phyloP scores from a whole-genome alignment of 2,329 filamentous ascomycete species.

The Claviceps pazoutovae region DNA sequence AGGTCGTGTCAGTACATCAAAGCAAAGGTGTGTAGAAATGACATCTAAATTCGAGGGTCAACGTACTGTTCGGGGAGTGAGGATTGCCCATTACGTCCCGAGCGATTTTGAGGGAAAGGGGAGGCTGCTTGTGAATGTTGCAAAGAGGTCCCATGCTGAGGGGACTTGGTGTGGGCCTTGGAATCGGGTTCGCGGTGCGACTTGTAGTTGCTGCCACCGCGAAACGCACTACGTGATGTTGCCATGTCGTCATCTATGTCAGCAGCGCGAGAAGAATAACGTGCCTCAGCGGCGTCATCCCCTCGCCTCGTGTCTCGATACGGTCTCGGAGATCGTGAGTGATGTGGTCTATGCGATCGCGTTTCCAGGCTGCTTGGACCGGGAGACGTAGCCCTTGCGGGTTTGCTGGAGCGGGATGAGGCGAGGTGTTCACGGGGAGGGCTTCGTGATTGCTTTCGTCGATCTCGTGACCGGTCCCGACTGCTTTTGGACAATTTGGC shows the following conservation, averaged over 20 bases:
- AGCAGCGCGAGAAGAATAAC: conserved; percentile 33
- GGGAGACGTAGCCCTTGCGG: conserved; percentile 8
- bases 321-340: conserved; percentile 15
- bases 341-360: conserved; percentile 4
- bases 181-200: conserved; percentile 24
- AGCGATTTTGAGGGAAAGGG: conserved; percentile 25
- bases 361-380: background rate
- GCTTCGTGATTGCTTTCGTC: conserved; percentile 5
- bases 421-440: conserved; percentile 6
- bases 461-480: conserved; percentile 3
- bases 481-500: background rate
- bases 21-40: background rate
- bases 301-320: conserved; percentile 15
- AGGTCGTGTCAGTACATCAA: conserved; percentile 5
- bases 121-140: conserved; percentile 32
- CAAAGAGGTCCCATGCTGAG: conserved; percentile 28
- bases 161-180: conserved; percentile 26
- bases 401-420: conserved; percentile 12
- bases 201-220: conserved; percentile 27
- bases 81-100: conserved; percentile 25
- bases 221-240: conserved; percentile 27
- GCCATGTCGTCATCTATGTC: conserved; percentile 38
- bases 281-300: conserved; percentile 16
- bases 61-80: conserved; percentile 28
- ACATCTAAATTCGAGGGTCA: background rate